Evolutionary conservation across 495 filamentous ascomycete species (phyloP), one percentile per base, ranked within the genome.

Genomic region (Ramalina intermedia): DNA sequence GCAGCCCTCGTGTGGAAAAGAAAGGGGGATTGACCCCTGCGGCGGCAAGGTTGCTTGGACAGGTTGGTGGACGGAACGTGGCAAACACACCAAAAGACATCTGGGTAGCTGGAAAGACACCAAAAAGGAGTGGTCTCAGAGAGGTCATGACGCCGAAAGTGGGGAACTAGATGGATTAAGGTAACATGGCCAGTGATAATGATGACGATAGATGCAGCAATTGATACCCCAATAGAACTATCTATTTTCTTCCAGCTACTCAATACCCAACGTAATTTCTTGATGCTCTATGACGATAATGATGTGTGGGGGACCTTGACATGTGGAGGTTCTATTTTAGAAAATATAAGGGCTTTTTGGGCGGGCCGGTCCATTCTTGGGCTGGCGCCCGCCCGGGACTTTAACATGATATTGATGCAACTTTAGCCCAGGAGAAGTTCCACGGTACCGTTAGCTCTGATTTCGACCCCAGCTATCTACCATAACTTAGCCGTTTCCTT

Each of bases 11-110:
- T 4, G 69, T 73, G 24, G 65, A 81, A 6, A 67, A 72, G 18
- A 68, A 67, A 43, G 80, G 70, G 2, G 54, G 51, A 6, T 57
- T 76, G 47, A 75, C 73, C 14, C 91, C 91, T 14, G 91, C 91
- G 7, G 91, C 79, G 33, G 78, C 85, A 67, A 77, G 79, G 59
- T 62, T 98, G 46, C 79, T 86, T 67, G 72, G 76, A 39, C 79
- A 71, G 55, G 75, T 90, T 38, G 79, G 77, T 29, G 75, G 68
- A 42, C 68, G 63, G 6, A 50, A 36, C 16, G 33, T 66, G 66
- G 18, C 12, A 37, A 47, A 35, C 16, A 40, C 61, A 62, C 40
- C 50, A 20, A 37, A 52, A n/a, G 56, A 52, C 16, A 37, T 50
- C 12, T 54, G 58, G 41, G 61, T 63, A 4, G 70, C 69, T 45